Evolutionary conservation across 495 filamentous ascomycete genomes (phyloP), one percentile per base, ranked within the genome.

Genomic region (Aspergillus carlsbadensis): DNA sequence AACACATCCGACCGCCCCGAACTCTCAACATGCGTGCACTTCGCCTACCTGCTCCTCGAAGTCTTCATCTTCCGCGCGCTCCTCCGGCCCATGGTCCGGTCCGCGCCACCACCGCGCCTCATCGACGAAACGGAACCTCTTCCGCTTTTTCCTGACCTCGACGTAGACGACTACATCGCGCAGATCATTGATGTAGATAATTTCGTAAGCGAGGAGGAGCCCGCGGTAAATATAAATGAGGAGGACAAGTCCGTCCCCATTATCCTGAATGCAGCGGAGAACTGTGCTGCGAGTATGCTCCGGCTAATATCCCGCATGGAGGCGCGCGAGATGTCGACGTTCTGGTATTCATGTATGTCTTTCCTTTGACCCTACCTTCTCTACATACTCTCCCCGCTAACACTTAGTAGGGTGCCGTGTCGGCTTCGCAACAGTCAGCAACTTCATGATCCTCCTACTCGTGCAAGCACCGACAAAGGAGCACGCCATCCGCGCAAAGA

Each of bases 331-430:
- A 69, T 72, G 41, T 65, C 59, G 2, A 59, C 57, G 8, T 72
- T 74, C 24, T 74, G 71, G 71, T 72, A 74, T 41, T 70, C 71
- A 2, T 74, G 71, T 72, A 62, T 37, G 70, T 58, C 15, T 42
- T 2, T 2, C 22, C 43, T 34, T 13, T 10, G 21, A 10, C 43
- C 14, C 13, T 10, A 15, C n/a, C 15, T 3, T 18, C 5, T 18
- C 6, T 34, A 10, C 5, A 21, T 3, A 22, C 5, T 22, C 6
- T 22, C 39, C 1, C 17, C 18, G 7, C 8, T 21, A 35, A 47
- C 14, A 20, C 11, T 21, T 20, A 21, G 34, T n/a, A 74, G 71
- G 71, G 69, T 69, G 63, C 8, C 69, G 71, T 0, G 70, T 72
- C 33, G 64, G 68, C 8, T 74, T 74, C 41, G 71, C 71, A 7